Evolutionary conservation across 148 eudicot species (phyloP), one percentile per base, ranked within the genome.

Genomic region (Vaccinium corymbosum): DNA sequence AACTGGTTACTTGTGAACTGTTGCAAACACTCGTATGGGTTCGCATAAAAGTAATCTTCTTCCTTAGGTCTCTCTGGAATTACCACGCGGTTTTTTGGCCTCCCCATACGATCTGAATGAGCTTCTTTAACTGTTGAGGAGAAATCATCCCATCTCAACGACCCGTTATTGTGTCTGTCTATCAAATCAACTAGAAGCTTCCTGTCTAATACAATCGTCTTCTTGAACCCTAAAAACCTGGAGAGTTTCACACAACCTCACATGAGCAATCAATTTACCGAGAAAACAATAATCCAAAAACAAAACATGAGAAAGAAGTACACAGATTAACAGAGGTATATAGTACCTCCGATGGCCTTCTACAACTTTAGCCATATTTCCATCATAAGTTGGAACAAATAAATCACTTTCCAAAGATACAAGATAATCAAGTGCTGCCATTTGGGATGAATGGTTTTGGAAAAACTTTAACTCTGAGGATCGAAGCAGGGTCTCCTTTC

Each of bases 361-460:
- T 42, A 94, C 97, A 53, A 94, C 94, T 88, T 90, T 92, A 73
- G 97, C 97, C 97, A 94, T 94, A 74, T 94, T 94, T 76, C 94
- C 94, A 77, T 94, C 97, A 84, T 94, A 94, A 14, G 94, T 94
- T 17, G 97, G 97, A 80, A 94, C 91, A 89, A 94, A 91, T 42
- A 91, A 90, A 87, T 93, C 93, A 78, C 97, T 93, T 83, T 93
- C 91, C 85, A 93, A 73, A 0, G 97, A 92, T 35, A 93, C 97
- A 15, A 92, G 84, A 85, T 92, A 93, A 80, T 93, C 97, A 85
- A 93, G 76, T 25, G 97, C 94, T 61, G 94, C 94, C 97, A 93
- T 92, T 79, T 93, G 94, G 71, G 94, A 92, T 10, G 94, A 93
- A 85, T 93, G 97, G 76, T 94, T 94, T 77, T 89, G 90, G 82